phyloP scores from a whole-genome alignment of 805 yeast genomes.

The Candida caryicola region DNA sequence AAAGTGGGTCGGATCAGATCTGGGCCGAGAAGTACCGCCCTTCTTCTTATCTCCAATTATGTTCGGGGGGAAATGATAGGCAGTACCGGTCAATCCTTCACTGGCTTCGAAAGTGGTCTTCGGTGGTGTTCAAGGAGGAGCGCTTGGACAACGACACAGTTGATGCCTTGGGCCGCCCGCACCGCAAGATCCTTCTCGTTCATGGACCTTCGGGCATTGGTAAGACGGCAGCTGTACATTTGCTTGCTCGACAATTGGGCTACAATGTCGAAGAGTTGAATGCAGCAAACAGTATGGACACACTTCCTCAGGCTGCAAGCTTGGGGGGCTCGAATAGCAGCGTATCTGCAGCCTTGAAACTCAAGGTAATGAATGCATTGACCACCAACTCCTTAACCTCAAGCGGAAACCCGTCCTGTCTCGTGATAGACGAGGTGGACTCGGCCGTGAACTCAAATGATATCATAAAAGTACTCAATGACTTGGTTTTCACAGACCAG shows the following conservation, averaged over 20 bases:
- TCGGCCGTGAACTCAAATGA: conserved; percentile 35
- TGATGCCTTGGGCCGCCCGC: conserved; percentile 37
- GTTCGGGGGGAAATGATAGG: conserved; percentile 45
- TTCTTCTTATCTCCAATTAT: conserved; percentile 30
- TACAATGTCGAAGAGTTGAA: conserved; percentile 80
- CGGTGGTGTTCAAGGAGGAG: conserved; percentile 30
- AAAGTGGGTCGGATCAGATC: conserved; percentile 3
- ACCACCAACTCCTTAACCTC: conserved; percentile 57
- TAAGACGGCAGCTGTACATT: conserved; percentile 84
- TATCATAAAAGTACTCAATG: conserved; percentile 49
- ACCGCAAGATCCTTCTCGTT: conserved; percentile 61
- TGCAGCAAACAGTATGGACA: conserved; percentile 53
- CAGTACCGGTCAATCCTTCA: conserved; percentile 37
- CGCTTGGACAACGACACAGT: conserved; percentile 7
- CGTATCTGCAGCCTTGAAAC: conserved; percentile 30
- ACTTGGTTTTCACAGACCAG: conserved; percentile 57
- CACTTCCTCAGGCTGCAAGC: conserved; percentile 24
- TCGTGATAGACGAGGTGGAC: conserved; percentile 88
- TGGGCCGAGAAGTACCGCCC: conserved; percentile 46
- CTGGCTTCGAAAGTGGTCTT: conserved; percentile 41
- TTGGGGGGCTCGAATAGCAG: conserved; percentile 12
- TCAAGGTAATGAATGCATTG: conserved; percentile 52
- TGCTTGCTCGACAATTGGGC: conserved; percentile 78
- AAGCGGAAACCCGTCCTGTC: conserved; percentile 72
- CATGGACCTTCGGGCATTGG: conserved; percentile 96